Base-by-base conservation (phyloP, 2,329 filamentous ascomycete genomes). In the Penicillium expansum region DNA sequence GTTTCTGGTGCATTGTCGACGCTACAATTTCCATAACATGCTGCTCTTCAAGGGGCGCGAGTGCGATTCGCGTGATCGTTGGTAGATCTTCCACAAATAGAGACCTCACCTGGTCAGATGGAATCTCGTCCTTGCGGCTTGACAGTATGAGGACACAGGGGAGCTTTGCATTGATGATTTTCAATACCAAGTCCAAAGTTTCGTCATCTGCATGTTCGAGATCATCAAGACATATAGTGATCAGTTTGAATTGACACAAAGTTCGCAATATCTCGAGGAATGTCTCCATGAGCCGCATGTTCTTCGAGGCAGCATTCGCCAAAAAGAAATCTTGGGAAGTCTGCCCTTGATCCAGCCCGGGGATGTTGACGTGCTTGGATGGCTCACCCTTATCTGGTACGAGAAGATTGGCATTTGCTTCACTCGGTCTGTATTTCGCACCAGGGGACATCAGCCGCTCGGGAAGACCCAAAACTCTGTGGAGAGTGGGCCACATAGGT, bases 161-260 rank as follows among this genome's bases (percentile, higher is more conserved):
- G 59, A 97, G 84, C 62, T 88, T 88, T 1, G 88, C 86, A 49
- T 82, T 81, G 54, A 96, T 85, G 51, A 97, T 91, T 66, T 92
- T 88, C 16, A 87, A 83, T 38, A 97, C 87, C 51, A 97, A 79
- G 56, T 96, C 91, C 47, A 94, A 77, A 14, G 89, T 94, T 72
- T 97, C 93, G 27, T 89, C 85, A 69, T 97, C 93, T 7, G 92
- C 91, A 72, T 91, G 94, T 66, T 97, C 92, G 32, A 97, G 77
- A 72, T 97, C 93, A 68, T 97, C 93, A 29, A 97, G 76, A 65
- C 87, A 92, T 65, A 96, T 87, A 68, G 91, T 95, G 52, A 96
- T 92, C 66, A 96, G 86, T 66, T 92, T 94, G 70, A 92, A 87
- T 20, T 87, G 82, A 0, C 91, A 89, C 54, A 97, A 86, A 41